A percentile compares a stretch with the other conserved stretches of the same genome.
Conservation (phyloP, 2,329 filamentous ascomycete species). For the Aspergillus tubingensis region DNA sequence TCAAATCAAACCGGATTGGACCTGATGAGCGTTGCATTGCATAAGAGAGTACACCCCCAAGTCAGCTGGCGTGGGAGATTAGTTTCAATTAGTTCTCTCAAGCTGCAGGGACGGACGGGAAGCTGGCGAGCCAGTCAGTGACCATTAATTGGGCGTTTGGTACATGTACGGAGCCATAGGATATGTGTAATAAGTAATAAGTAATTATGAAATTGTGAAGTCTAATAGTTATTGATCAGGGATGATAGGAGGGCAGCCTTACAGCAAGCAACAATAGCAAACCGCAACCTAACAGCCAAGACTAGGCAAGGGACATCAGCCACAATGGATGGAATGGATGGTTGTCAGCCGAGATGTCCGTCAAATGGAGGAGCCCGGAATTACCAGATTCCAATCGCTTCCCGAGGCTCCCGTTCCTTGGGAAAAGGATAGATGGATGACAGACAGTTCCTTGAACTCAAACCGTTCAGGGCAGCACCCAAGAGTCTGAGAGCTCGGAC, state of each 20-base stretch:
- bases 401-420: not conserved
- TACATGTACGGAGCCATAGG: not conserved
- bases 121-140: not conserved
- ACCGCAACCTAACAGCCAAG: not conserved
- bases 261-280: not conserved
- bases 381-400: not conserved
- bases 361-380: not conserved
- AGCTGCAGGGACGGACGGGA: not conserved
- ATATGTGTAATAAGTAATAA: not conserved
- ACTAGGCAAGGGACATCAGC: slow-evolving; percentile 1
- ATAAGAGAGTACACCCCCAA: not conserved
- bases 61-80: not conserved
- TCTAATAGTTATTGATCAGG: too few species aligned
- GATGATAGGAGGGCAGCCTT: too few species aligned
- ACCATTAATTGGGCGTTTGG: not conserved
- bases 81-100: not conserved
- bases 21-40: slow-evolving; percentile 9
- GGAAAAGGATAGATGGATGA: not conserved
- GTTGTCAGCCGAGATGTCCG: not conserved
- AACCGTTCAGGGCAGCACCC: not conserved
- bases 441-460: not conserved
- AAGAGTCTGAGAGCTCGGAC: not conserved
- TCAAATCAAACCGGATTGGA: not conserved
- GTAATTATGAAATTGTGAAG: not conserved
- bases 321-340: not conserved